Evolutionary conservation across 2,329 filamentous ascomycete species (phyloP).

Genomic region (Neocatenulostroma microsporum): DNA sequence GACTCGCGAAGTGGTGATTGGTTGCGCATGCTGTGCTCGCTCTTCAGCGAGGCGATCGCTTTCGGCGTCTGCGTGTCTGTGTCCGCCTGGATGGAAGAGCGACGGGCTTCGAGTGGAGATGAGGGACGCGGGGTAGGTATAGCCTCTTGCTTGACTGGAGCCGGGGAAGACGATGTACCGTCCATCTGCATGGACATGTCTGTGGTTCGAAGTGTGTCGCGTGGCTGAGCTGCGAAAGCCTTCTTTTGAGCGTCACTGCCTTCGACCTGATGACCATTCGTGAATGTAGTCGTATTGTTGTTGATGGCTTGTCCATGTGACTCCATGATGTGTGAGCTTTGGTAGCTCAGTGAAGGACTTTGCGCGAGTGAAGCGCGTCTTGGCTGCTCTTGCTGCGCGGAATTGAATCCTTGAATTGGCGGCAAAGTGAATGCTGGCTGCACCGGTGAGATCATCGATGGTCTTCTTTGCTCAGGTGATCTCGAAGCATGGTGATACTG

Average conservation of each 20-base stretch:
- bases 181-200: slow-evolving; percentile 6
- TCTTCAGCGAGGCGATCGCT: slow-evolving; percentile 39
- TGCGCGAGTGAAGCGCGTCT: slow-evolving; percentile 17
- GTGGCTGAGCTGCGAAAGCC: background rate
- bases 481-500: slow-evolving; percentile 41
- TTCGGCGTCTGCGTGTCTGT: slow-evolving; percentile 35
- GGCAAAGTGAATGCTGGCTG: slow-evolving; percentile 33
- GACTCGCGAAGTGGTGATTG: slow-evolving; percentile 33
- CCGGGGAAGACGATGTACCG: slow-evolving; percentile 9
- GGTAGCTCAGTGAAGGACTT: slow-evolving; percentile 20
- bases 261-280: too few species aligned
- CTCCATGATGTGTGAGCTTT: slow-evolving; percentile 14
- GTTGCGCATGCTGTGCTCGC: slow-evolving; percentile 37
- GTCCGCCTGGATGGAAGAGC: slow-evolving; percentile 18
- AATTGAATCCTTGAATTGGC: slow-evolving; percentile 31
- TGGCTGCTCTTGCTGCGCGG: slow-evolving; percentile 8
- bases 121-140: slow-evolving; percentile 31
- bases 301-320: too few species aligned
- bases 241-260: too few species aligned
- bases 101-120: slow-evolving; percentile 23
- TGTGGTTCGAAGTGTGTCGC: background rate
- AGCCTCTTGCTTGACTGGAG: slow-evolving; percentile 35
- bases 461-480: slow-evolving; percentile 37
- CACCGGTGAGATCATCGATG: slow-evolving; percentile 28
- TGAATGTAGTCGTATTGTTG: too few species aligned